Conservation (phyloP, 441 rosid species). For the Populus hybrid region DNA sequence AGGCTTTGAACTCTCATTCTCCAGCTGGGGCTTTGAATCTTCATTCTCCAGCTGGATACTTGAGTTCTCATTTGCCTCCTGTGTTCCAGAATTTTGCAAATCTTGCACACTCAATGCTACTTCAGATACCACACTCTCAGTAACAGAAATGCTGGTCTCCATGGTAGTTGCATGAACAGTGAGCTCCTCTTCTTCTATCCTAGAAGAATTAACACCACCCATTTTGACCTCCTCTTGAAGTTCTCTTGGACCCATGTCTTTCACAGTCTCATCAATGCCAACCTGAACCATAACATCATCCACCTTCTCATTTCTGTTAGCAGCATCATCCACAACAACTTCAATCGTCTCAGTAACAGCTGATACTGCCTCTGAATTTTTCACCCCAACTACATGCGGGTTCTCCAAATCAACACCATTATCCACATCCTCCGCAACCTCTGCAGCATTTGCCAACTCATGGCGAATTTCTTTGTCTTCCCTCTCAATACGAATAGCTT, state of each 20-base stretch:
- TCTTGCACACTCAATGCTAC: slow-evolving; percentile 32
- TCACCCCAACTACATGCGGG: slow-evolving; percentile 17
- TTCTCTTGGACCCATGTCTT: slow-evolving; percentile 27
- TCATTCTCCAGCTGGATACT: slow-evolving; percentile 37
- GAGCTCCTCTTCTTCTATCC: slow-evolving; percentile 28
- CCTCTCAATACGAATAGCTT: slow-evolving; percentile 63
- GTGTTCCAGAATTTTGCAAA: slow-evolving; percentile 32
- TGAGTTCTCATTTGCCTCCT: slow-evolving; percentile 23
- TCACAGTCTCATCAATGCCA: slow-evolving; percentile 39
- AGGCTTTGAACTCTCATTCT: slow-evolving; percentile 35
- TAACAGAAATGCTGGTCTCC: slow-evolving; percentile 19
- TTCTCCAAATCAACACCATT: slow-evolving; percentile 24
- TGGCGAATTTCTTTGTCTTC: slow-evolving; percentile 43
- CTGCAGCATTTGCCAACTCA: slow-evolving; percentile 48
- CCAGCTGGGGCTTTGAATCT: slow-evolving; percentile 24
- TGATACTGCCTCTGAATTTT: slow-evolving; percentile 26
- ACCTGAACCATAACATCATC: slow-evolving; percentile 37
- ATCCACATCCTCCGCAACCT: slow-evolving; percentile 21
- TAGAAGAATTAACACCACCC: slow-evolving; percentile 17
- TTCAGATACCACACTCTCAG: slow-evolving; percentile 36
- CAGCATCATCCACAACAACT: slow-evolving; percentile 16
- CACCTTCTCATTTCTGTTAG: slow-evolving; percentile 25
- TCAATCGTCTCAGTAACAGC: slow-evolving; percentile 29
- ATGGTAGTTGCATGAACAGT: slow-evolving; percentile 13
- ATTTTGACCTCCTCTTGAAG: slow-evolving; percentile 17